Percentiles rank a stretch among this genome's conserved stretches.
Evolutionary conservation across 225 moss, liverwort and hornwort species (phyloP).

Genomic region (Climacium dendroides): DNA sequence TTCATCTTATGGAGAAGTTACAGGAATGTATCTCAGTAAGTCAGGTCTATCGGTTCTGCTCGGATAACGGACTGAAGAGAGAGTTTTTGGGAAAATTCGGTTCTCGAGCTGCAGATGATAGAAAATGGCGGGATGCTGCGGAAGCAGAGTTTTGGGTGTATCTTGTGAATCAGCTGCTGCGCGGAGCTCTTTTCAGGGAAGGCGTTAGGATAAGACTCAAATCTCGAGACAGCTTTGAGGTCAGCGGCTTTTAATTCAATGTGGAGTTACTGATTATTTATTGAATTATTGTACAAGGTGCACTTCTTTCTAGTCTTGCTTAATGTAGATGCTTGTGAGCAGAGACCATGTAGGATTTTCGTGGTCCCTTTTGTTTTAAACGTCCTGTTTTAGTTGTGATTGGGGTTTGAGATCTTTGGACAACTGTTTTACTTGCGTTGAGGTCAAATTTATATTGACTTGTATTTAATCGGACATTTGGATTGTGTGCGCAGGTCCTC

Average conservation of each 20-base stretch:
- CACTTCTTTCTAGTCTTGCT: background rate
- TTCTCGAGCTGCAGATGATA: conserved; percentile 38
- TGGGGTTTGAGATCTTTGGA: background rate
- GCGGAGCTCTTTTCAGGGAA: conserved; percentile 49
- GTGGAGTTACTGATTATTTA: background rate
- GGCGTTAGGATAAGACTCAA: conserved; percentile 44
- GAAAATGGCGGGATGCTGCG: conserved; percentile 32
- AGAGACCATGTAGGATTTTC: background rate
- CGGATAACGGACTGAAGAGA: conserved; percentile 33
- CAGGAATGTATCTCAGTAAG: conserved; percentile 31
- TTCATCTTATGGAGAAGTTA: conserved; percentile 37
- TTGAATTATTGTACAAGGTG: background rate
- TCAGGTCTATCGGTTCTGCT: conserved; percentile 36
- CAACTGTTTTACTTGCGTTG: background rate
- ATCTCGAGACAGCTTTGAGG: conserved; percentile 47
- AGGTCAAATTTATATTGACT: background rate
- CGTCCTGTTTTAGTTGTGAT: background rate
- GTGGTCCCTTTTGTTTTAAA: background rate
- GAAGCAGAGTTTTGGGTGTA: conserved; percentile 58
- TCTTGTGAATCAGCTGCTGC: conserved; percentile 36
- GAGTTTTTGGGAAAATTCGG: conserved; percentile 49
- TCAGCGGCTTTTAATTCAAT: background rate
- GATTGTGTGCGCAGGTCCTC: conserved; percentile 24
- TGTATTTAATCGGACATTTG: background rate
- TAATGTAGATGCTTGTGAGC: background rate